A percentile compares a stretch with the other conserved stretches of the same genome.
phyloP scores from a whole-genome alignment of 83 land plant species.

The Picea abies region DNA sequence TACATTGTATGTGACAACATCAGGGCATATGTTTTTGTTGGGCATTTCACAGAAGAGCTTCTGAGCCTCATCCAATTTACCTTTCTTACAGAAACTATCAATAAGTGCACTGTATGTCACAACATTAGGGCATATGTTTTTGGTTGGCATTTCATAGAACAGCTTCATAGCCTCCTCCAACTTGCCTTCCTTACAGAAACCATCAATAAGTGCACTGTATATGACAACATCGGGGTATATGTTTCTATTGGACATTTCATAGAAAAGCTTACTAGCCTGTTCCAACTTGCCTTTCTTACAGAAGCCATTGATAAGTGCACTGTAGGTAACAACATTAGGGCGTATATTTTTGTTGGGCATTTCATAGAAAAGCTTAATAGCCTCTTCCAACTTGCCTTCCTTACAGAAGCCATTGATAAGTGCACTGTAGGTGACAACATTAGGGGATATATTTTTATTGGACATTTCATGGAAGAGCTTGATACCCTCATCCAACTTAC shows the following conservation, averaged over 20 bases:
- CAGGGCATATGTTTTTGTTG: no score
- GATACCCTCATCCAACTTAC: conserved; percentile 28
- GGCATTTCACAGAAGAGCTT: no score
- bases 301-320: conserved; percentile 29
- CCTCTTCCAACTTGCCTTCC: conserved; percentile 39
- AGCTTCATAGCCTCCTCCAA: conserved; percentile 11
- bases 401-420: conserved; percentile 53
- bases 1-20: no score
- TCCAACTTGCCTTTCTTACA: conserved; percentile 24
- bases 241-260: conserved; percentile 4
- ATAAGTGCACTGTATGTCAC: conserved; percentile 37
- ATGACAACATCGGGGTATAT: no score
- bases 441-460: conserved; percentile 33
- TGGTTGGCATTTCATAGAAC: conserved; percentile 14
- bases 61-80: no score
- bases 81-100: no score
- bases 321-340: conserved; percentile 40
- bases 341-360: conserved; percentile 43
- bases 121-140: conserved; percentile 21
- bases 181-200: conserved; percentile 14
- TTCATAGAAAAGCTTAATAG: conserved; percentile 43
- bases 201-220: conserved; percentile 12
- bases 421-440: conserved; percentile 56
- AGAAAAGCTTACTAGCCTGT: neutral
- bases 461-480: conserved; percentile 46